A percentile compares a stretch with the other conserved stretches of the same genome.
Evolutionary conservation across 371 early-diverging fungal species (phyloP).

Genomic region (Chytridiales sp.): DNA sequence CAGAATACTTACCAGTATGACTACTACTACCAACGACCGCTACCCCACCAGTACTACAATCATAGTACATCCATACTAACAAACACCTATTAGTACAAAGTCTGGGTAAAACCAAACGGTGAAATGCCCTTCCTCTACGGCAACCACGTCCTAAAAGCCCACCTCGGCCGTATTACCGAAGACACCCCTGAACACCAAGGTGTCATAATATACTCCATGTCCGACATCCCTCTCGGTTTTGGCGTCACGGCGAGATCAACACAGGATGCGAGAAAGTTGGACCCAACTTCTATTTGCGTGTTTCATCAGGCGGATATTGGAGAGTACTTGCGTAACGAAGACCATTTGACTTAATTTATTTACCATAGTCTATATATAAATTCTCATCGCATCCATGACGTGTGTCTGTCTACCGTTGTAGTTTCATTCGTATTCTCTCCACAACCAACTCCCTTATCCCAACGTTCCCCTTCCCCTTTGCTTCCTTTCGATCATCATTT

Average conservation of each 20-base stretch:
- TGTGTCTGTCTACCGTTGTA: too few relatives aligned
- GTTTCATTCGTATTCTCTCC: too few relatives aligned
- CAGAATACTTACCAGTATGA: too few relatives aligned
- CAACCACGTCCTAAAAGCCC: conserved; percentile 98
- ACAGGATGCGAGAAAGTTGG: conserved; percentile 83
- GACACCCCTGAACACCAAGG: conserved; percentile 98
- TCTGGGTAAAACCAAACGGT: conserved; percentile 98
- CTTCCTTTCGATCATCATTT: too few relatives aligned
- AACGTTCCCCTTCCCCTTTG: too few relatives aligned
- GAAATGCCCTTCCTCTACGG: conserved; percentile 99
- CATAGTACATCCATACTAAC: too few relatives aligned
- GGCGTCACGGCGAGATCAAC: conserved; percentile 96
- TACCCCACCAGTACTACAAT: too few relatives aligned
- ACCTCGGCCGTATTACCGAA: conserved; percentile 94
- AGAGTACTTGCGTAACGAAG: conserved; percentile 96
- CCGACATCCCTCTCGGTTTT: conserved; percentile 96
- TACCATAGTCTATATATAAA: too few relatives aligned
- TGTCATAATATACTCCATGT: conserved; percentile 93
- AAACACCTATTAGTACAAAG: conserved; percentile 82
- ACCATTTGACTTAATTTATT: conserved; percentile 71
- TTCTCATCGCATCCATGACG: too few relatives aligned
- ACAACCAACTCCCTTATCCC: too few relatives aligned
- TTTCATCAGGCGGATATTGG: conserved; percentile 99
- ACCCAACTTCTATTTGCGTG: conserved; percentile 94
- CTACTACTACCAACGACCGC: too few relatives aligned